A percentile compares a stretch with the other conserved stretches of the same genome.
Evolutionary conservation across 1,284 basidiomycete genomes (phyloP).

Genomic region (Pulchroboletus neoregius): DNA sequence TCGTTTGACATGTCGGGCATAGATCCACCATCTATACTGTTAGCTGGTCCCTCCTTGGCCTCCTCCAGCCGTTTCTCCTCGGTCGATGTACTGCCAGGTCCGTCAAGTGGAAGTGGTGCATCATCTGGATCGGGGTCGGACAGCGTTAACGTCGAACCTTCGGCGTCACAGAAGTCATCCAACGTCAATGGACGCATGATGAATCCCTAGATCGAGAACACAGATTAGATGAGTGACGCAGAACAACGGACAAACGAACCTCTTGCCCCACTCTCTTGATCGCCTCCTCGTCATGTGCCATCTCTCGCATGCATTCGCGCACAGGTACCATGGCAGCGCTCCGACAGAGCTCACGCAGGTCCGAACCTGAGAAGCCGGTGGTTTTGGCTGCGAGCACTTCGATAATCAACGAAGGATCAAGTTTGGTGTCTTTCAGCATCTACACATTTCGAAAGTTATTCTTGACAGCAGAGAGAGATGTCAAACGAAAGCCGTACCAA

Average conservation of each 20-base stretch:
- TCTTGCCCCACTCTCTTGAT: slow-evolving; percentile 53
- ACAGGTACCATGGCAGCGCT: slow-evolving; percentile 91
- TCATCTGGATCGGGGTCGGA: slow-evolving; percentile 31
- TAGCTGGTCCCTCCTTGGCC: neutral
- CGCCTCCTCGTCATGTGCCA: slow-evolving; percentile 49
- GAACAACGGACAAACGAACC: slow-evolving; percentile 36
- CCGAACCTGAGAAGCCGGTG: slow-evolving; percentile 84
- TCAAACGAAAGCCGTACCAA: slow-evolving; percentile 50
- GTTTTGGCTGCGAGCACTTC: slow-evolving; percentile 68
- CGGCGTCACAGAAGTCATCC: slow-evolving; percentile 66
- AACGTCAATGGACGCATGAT: slow-evolving; percentile 66
- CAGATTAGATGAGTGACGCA: neutral
- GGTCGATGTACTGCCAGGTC: neutral
- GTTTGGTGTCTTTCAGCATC: slow-evolving; percentile 81
- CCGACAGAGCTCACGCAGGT: slow-evolving; percentile 92
- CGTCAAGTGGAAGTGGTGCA: slow-evolving; percentile 21
- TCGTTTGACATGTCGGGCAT: neutral
- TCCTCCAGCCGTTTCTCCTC: slow-evolving; percentile 1
- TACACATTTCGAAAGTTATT: slow-evolving; percentile 30
- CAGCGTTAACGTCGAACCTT: slow-evolving; percentile 40
- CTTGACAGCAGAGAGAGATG: neutral
- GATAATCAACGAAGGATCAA: slow-evolving; percentile 66
- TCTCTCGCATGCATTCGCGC: slow-evolving; percentile 75
- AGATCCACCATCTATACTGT: neutral
- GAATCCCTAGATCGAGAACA: slow-evolving; percentile 54